Base-by-base conservation (phyloP, 768 basidiomycete genomes). In the Hygrophoropsis aurantiaca region DNA sequence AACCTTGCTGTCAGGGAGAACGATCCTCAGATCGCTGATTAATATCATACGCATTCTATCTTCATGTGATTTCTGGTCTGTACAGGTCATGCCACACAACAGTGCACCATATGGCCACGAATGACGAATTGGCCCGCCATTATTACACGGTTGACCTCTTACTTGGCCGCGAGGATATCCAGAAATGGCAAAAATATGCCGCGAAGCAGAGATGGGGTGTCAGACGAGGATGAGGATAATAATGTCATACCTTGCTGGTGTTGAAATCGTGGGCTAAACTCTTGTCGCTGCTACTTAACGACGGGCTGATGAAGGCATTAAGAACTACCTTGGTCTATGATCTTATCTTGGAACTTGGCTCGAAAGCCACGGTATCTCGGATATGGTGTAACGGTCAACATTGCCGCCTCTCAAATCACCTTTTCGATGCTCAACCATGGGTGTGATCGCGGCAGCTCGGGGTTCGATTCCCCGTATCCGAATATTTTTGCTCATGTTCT, bases 331-430 rank as follows among this genome's bases (percentile, higher is more conserved):
- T 30, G 27, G 7, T 6, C 27, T 6, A 13, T 30, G 27, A 6
- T 30, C 7, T 30, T 13, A 30, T 30, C 7, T 6, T 30, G 13
- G 27, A 6, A 7, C 27, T 13, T 30, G 27, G 27, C 7, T 7
- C 27, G 27, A 30, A n/a, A n/a, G 27, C 13, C 6, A 13, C 13
- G 13, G 13, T 30, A 13, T 30, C 6, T 65, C 69, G 69, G 76
- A 68, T 81, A 79, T 78, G 77, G 78, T 80, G 78, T 79, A 80
- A 80, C 65, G 79, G 78, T 75, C 76, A 80, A 77, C 78, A 79
- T 80, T 79, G 70, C 78, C 77, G 78, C 79, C 78, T 80, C 69
- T 78, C 78, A 78, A n/a, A n/a, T n/a, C n/a, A n/a, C n/a, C n/a
- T n/a, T n/a, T n/a, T n/a, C n/a, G n/a, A n/a, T n/a, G n/a, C n/a